Conservation (phyloP, 169 alveolate genomes). For the Plasmodium chabaudi region DNA sequence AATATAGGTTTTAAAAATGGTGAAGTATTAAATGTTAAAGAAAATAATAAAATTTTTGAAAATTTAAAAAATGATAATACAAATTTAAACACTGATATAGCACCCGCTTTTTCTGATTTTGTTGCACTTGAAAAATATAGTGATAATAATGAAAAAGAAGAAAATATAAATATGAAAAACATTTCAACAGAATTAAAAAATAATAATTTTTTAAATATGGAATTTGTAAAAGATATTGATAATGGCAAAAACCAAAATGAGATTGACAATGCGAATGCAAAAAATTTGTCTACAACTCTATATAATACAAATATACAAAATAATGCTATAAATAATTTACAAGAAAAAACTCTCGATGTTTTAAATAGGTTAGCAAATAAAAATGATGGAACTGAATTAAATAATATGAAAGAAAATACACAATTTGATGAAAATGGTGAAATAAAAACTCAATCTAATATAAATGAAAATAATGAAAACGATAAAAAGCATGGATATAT, state of each 20-base stretch:
- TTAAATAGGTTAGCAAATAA: constrained; percentile 2
- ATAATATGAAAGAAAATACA: too few relatives aligned
- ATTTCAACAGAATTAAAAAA: not conserved
- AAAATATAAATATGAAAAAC: not conserved
- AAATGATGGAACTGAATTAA: constrained; percentile 1
- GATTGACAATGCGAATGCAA: not conserved
- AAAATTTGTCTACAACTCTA: not conserved
- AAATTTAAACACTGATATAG: not conserved
- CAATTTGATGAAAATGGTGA: too few relatives aligned
- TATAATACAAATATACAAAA: not conserved
- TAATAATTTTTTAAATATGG: not conserved
- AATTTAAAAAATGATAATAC: constrained; percentile 1
- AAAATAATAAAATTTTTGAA: not conserved
- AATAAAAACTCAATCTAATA: too few relatives aligned
- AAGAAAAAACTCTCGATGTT: constrained; percentile 10
- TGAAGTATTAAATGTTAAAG: not conserved
- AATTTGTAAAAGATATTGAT: not conserved
- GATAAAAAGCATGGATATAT: constrained; percentile 8
- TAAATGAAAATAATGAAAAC: not conserved
- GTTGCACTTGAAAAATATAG: constrained; percentile 5
- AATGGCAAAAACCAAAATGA: not conserved
- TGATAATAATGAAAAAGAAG: not conserved
- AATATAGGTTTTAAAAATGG: constrained; percentile 2
- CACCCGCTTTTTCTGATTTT: constrained; percentile 13
- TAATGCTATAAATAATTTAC: not conserved